These are phyloP conservation scores for Silybum marianum DNA, from an alignment of 129 eudicot genomes.

Conservation along the genomic window DNA sequence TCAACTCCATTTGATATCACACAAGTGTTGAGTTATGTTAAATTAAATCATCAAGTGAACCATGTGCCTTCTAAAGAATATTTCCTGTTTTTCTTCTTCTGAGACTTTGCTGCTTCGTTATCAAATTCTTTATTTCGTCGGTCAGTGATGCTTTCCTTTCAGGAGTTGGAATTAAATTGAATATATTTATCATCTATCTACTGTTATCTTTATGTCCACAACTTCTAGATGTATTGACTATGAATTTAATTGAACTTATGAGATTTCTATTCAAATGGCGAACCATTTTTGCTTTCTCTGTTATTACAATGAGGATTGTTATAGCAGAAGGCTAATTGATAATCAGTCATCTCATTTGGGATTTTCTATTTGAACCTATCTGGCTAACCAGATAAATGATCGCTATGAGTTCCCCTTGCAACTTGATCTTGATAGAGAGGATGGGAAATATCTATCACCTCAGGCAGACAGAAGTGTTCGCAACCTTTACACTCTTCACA, in stretches of 20 bases:
- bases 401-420: constrained; percentile 88
- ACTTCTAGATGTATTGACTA: background rate
- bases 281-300: background rate
- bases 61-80: background rate
- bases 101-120: background rate
- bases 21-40: background rate
- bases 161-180: background rate
- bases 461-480: constrained; percentile 85
- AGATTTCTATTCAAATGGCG: background rate
- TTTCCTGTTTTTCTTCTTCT: background rate
- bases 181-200: background rate
- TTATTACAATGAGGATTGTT: constrained; percentile 24
- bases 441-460: constrained; percentile 79
- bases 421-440: constrained; percentile 88
- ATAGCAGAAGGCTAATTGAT: constrained; percentile 26
- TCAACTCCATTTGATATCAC: background rate
- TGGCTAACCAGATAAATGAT: constrained; percentile 67
- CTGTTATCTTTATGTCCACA: background rate
- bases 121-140: background rate
- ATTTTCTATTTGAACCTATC: constrained; percentile 1
- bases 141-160: background rate
- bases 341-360: constrained; percentile 20
- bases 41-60: background rate
- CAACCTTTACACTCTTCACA: constrained; percentile 81
- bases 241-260: background rate